Evolutionary conservation across 139 green algal genomes (phyloP).

Genomic region (Picochlorum sp.): DNA sequence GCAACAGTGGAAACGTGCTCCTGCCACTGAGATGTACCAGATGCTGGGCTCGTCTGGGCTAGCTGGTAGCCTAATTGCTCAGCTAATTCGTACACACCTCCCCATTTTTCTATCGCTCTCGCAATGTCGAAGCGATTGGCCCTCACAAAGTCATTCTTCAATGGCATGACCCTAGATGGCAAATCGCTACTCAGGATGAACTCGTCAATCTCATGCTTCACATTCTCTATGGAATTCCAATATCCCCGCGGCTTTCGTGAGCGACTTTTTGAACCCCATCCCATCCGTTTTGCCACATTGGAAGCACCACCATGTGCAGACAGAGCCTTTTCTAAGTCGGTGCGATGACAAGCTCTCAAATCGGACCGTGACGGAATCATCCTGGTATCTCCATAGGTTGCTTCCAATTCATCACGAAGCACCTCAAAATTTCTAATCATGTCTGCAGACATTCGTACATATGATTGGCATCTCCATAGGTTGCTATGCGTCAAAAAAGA

Average conservation of each 20-base stretch:
- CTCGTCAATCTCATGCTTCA: conserved; percentile 35
- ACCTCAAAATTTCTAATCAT: conserved; percentile 31
- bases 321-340: conserved; percentile 46
- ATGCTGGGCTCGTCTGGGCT: not conserved
- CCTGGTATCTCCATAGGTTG: conserved; percentile 23
- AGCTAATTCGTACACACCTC: conserved; percentile 27
- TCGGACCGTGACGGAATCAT: conserved; percentile 28
- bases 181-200: conserved; percentile 36
- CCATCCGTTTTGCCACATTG: conserved; percentile 33
- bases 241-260: conserved; percentile 39
- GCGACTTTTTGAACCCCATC: conserved; percentile 34
- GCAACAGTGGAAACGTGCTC: conserved; percentile 25
- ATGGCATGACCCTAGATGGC: conserved; percentile 30
- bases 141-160: conserved; percentile 31
- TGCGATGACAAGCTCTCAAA: conserved; percentile 25
- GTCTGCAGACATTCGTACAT: conserved; percentile 10
- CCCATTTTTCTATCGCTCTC: conserved; percentile 41
- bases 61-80: conserved; percentile 1
- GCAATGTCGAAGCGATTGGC: conserved; percentile 36
- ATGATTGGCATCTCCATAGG: no score
- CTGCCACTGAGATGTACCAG: conserved; percentile 23
- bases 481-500: no score
- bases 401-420: conserved; percentile 36
- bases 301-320: conserved; percentile 34
- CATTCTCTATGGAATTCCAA: conserved; percentile 42